A percentile compares a stretch with the other conserved stretches of the same genome.
These are phyloP conservation scores for Neurospora sp. DNA, from an alignment of 495 filamentous ascomycete species.

Conservation along the genomic window DNA sequence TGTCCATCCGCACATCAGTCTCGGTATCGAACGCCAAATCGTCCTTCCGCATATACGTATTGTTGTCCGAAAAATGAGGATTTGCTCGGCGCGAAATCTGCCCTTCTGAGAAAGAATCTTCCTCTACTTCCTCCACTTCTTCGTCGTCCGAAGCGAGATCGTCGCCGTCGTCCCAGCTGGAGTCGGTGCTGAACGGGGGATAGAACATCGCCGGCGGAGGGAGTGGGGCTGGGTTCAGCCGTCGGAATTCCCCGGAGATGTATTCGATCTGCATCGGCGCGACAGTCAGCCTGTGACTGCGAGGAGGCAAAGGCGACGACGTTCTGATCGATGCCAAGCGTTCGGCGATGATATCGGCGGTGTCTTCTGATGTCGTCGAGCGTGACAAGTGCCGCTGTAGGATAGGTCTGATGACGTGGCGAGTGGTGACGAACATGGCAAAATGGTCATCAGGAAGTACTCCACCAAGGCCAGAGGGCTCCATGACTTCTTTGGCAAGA, in stretches of 20 bases:
- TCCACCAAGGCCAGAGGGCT: conserved; percentile 56
- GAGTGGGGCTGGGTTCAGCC: conserved; percentile 30
- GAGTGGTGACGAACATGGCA: conserved; percentile 43
- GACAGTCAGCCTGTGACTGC: background rate
- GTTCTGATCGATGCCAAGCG: conserved; percentile 30
- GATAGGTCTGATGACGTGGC: conserved; percentile 24
- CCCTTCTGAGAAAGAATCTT: conserved; percentile 4
- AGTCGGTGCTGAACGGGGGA: conserved; percentile 23
- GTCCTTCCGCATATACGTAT: conserved; percentile 6
- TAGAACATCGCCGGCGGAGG: conserved; percentile 35
- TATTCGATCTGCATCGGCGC: conserved; percentile 27
- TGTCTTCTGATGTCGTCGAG: conserved; percentile 14
- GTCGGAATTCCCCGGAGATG: conserved; percentile 15
- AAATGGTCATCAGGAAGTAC: conserved; percentile 61
- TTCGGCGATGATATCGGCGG: conserved; percentile 25
- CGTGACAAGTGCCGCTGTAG: background rate
- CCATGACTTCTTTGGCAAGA: conserved; percentile 42
- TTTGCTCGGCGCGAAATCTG: conserved; percentile 22
- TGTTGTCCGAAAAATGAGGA: conserved; percentile 17
- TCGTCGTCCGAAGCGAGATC: conserved; percentile 22
- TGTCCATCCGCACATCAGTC: conserved; percentile 15
- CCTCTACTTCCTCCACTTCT: background rate
- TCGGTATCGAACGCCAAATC: conserved; percentile 11
- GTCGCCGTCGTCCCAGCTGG: conserved; percentile 21
- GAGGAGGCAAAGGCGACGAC: conserved; percentile 14